Base-by-base conservation (phyloP, 2,329 filamentous ascomycete genomes). In the Dactylellina parvicollis region DNA sequence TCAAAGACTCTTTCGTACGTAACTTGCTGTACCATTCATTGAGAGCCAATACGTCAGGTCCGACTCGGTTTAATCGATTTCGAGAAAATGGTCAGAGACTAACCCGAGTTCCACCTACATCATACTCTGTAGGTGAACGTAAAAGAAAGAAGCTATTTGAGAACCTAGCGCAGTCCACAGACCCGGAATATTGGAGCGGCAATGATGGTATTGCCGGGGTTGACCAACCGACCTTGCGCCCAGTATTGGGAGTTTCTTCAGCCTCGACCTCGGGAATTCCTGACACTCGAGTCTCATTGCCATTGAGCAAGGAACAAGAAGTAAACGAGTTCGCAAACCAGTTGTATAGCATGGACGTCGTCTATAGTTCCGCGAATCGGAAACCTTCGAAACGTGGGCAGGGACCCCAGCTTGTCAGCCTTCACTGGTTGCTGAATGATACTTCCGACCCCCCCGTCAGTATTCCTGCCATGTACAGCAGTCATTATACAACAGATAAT, bases 131-230 rank as follows among this genome's bases (percentile, higher is more conserved):
- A 73, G 69, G 69, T 12, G 60, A 73, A 40, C 60, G 69, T 1
- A 66, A 66, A 28, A 54, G 69, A 18, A 73, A 73, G 36, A 65
- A 57, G 57, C 22, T 73, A 30, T 73, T 73, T 40, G 60, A 66
- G 8, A 38, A 52, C 18, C 46, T 66, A 3, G 14, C 38, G 2
- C 52, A 73, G 12, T 52, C 69, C 14, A 55, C 22, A 12, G 52
- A 65, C 14, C 52, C 46, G n/a, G 59, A 49, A 18, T 54, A 60
- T 32, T 55, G 46, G 46, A 64, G 24, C 22, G 16, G 36, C 36
- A 54, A 42, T 12, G 18, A 24, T 4, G 54, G 26, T 34, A n/a
- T 16, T 1, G 14, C 32, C 4, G 8, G 14, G 3, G 38, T 5
- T 5, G 30, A 32, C n/a, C 32, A 14, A 26, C 30, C 18, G 50